Base-by-base conservation (phyloP, 2,329 filamentous ascomycete species). In the Fusarium armeniacum region DNA sequence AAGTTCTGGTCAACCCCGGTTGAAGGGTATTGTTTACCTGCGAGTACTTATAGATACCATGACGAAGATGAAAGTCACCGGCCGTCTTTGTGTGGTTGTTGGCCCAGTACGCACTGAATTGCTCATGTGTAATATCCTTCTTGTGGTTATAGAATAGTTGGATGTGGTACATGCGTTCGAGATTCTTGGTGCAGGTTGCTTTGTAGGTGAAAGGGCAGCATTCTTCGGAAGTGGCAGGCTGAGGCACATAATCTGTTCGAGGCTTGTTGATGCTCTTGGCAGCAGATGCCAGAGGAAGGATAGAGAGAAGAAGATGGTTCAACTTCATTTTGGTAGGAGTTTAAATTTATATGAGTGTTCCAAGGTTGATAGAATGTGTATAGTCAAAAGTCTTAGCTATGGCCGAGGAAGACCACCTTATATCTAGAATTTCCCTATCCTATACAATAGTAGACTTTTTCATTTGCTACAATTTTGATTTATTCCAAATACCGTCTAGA, bases 121-220 rank as follows among this genome's bases (percentile, higher is more conserved):
- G 8, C 10, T 63, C 35, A 0, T 47, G 10, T 1, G 60, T 62
- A 6, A 63, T 35, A 0, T 36, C 58, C 7, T 62, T n/a, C 4
- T 62, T 63, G 1, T 50, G 41, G 11, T 62, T 62, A 0, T 56
- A 63, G 35, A 63, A 63, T 1, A 62, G 58, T 0, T 63, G 26
- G 5, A 63, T 63, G 10, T 63, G 60, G 15, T 32, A 63, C 4
- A 63, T 54, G 0, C 41, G 49, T 5, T 63, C 60, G 2, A 63
- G 47, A 4, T 63, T 62, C 18, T 62, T 62, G 1, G 47, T 62
- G 2, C 60, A 62, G 43, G 58, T 56, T 6, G n/a, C 58, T 0
- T 63, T 63, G 15, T 63, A 62, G 0, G 60, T 63, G 13, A 63
- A 63, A 0, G 60, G 60, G 6, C 60, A 63, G 30, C 60, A 63